Evolutionary conservation across 306 rosid genomes (phyloP).

Genomic region (Vachellia collinsii): DNA sequence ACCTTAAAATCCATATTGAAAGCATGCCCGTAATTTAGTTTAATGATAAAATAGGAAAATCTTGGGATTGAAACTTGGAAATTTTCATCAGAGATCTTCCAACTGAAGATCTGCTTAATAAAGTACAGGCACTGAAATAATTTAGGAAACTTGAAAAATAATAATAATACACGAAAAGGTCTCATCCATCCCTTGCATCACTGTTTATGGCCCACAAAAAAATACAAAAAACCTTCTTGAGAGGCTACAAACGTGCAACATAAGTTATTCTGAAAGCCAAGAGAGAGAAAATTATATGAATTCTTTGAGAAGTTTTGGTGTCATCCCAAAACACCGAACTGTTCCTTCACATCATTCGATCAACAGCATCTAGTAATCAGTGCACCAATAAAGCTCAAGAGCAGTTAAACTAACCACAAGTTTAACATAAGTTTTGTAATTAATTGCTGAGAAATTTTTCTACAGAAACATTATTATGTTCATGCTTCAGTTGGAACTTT

Average conservation of each 20-base stretch:
- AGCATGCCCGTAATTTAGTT: too few species aligned
- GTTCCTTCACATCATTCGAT: background rate
- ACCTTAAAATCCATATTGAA: too few species aligned
- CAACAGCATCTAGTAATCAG: background rate
- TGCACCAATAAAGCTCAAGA: background rate
- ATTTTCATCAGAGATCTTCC: background rate
- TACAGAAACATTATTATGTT: background rate
- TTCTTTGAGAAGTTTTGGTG: background rate
- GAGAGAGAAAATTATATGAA: background rate
- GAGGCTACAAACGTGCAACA: background rate
- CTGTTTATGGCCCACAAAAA: background rate
- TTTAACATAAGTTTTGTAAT: background rate
- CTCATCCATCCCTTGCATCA: background rate
- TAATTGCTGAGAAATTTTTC: background rate
- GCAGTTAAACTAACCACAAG: background rate
- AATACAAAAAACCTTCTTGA: background rate
- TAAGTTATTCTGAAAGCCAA: background rate
- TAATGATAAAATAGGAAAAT: too few species aligned
- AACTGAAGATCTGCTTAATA: background rate
- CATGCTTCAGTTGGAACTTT: background rate
- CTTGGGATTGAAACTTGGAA: too few species aligned
- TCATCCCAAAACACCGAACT: background rate
- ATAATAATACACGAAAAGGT: background rate
- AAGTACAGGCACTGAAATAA: too few species aligned
- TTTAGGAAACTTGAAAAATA: too few species aligned